Conservation (phyloP, 1,284 basidiomycete species). For the Kalmanozyma brasiliensis region DNA sequence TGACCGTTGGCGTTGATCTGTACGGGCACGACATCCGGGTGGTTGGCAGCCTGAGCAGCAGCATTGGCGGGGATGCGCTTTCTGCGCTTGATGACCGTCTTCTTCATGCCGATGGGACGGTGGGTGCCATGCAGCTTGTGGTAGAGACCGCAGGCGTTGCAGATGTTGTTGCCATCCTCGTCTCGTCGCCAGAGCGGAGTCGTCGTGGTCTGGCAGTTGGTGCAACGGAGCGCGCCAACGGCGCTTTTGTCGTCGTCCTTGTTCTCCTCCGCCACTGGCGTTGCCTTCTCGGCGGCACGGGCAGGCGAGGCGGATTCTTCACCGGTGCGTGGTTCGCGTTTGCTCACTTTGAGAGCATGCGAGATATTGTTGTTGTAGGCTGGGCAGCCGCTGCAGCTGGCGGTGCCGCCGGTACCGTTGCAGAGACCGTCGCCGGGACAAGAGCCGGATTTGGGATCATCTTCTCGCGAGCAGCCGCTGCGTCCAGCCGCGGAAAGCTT, state of each 20-base stretch:
- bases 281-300: constrained; percentile 15
- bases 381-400: constrained; percentile 61
- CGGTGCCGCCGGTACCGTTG: constrained; percentile 63
- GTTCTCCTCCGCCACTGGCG: constrained; percentile 20
- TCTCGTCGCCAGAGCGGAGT: constrained; percentile 91
- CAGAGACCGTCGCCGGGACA: constrained; percentile 64
- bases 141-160: constrained; percentile 86
- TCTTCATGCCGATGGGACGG: constrained; percentile 97
- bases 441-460: constrained; percentile 51
- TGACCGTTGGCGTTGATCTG: constrained; percentile 48
- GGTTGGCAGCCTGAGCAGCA: constrained; percentile 34
- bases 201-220: constrained; percentile 87
- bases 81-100: constrained; percentile 96
- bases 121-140: constrained; percentile 98
- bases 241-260: constrained; percentile 38
- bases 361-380: constrained; percentile 64
- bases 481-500: constrained; percentile 14
- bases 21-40: constrained; percentile 38
- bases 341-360: constrained; percentile 45
- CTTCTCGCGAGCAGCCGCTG: constrained; percentile 20
- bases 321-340: constrained; percentile 26
- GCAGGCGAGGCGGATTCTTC: constrained; percentile 24
- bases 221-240: constrained; percentile 72
- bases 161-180: constrained; percentile 88
- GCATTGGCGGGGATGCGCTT: constrained; percentile 77